phyloP scores from a whole-genome alignment of 108 stramenopile species.

The Aurantiochytrium sp. region DNA sequence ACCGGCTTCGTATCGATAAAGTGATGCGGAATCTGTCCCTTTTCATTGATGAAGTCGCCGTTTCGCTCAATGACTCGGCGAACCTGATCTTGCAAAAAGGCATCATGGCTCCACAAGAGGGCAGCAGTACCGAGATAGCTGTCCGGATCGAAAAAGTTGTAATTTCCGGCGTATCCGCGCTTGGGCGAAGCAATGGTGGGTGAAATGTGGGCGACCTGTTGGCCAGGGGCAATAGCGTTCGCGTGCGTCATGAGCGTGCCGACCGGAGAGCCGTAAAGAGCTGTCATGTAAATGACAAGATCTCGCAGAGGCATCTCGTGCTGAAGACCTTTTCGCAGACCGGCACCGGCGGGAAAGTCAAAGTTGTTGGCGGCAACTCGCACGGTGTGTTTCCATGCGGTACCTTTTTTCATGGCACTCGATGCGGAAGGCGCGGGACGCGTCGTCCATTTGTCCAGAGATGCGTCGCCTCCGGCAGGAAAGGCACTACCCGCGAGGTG shows the following conservation, averaged over 20 bases:
- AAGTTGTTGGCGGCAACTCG: neutral
- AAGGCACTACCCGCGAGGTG: neutral
- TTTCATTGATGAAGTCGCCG: conserved; percentile 12
- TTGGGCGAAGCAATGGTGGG: conserved; percentile 29
- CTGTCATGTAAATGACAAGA: neutral
- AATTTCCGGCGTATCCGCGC: conserved; percentile 24
- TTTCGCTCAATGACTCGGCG: conserved; percentile 25
- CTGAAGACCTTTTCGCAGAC: too few species aligned
- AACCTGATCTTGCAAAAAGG: conserved; percentile 22
- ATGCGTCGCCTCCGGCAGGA: neutral
- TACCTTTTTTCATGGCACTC: neutral
- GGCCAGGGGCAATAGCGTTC: neutral
- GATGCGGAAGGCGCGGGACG: neutral
- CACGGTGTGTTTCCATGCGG: neutral
- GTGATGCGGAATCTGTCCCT: conserved; percentile 34
- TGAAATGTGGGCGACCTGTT: conserved; percentile 17
- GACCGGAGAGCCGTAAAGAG: conserved; percentile 12
- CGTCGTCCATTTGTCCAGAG: neutral
- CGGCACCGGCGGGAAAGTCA: neutral
- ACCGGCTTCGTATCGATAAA: conserved; percentile 18
- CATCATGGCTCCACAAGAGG: conserved; percentile 24
- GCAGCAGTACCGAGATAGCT: conserved; percentile 31
- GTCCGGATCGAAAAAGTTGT: conserved; percentile 39
- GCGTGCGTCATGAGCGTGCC: conserved; percentile 18
- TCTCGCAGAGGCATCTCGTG: neutral